Conservation (phyloP, 2,329 filamentous ascomycete species). For the Aspergillus sp. region DNA sequence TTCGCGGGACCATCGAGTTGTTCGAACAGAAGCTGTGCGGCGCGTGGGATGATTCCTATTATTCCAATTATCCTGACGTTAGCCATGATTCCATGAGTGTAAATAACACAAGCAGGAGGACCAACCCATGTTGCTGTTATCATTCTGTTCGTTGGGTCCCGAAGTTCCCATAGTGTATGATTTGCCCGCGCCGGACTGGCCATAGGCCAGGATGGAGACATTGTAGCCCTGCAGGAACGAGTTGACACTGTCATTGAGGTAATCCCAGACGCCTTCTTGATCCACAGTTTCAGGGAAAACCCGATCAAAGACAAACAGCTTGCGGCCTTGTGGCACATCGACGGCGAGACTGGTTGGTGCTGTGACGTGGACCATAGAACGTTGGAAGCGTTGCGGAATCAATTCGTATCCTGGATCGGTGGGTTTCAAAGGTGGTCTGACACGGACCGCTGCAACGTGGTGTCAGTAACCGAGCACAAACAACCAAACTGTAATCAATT, state of each 20-base stretch:
- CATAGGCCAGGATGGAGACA: conserved; percentile 93
- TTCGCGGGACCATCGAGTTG: conserved; percentile 62
- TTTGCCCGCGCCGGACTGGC: conserved; percentile 95
- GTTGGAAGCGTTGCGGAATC: conserved; percentile 91
- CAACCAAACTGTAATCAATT: neutral
- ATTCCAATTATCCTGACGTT: neutral
- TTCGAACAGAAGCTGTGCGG: conserved; percentile 81
- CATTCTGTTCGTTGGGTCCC: conserved; percentile 70
- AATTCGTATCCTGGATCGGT: conserved; percentile 89
- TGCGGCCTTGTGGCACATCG: conserved; percentile 86
- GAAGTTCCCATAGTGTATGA: conserved; percentile 99
- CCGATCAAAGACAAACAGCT: conserved; percentile 93
- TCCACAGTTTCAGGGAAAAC: conserved; percentile 80
- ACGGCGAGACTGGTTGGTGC: conserved; percentile 81
- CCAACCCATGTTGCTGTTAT: conserved; percentile 73
- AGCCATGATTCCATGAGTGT: neutral
- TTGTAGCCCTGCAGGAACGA: conserved; percentile 97
- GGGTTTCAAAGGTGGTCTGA: conserved; percentile 78
- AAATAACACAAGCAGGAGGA: conserved; percentile 4
- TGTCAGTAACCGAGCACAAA: conserved; percentile 7
- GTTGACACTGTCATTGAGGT: conserved; percentile 80
- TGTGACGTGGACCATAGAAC: conserved; percentile 84
- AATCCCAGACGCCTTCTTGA: conserved; percentile 92
- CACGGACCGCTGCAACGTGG: conserved; percentile 68
- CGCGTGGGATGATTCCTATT: conserved; percentile 88